phyloP scores from a whole-genome alignment of 352 stramenopile species.

The Globisporangium sylvaticum region DNA sequence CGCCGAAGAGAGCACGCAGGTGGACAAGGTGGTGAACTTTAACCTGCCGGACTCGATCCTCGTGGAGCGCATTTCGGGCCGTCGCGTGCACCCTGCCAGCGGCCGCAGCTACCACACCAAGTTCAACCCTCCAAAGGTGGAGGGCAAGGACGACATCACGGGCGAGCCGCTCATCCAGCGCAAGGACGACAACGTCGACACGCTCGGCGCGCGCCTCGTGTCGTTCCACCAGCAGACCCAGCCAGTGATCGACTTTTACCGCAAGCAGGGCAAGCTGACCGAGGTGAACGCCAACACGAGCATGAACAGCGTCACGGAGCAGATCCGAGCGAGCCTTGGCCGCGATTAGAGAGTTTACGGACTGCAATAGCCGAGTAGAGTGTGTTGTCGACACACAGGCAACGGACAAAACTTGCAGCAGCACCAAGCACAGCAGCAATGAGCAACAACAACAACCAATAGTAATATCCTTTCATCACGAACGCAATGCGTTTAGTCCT shows the following conservation, averaged over 20 bases:
- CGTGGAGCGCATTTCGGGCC: slow-evolving; percentile 95
- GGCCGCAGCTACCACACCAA: slow-evolving; percentile 97
- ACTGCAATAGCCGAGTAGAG: neutral
- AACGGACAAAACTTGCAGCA: neutral
- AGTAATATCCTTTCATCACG: neutral
- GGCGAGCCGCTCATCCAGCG: slow-evolving; percentile 96
- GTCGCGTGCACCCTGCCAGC: slow-evolving; percentile 93
- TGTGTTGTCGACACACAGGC: neutral
- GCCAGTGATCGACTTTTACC: slow-evolving; percentile 93
- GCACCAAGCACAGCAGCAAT: neutral
- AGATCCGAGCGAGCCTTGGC: slow-evolving; percentile 77
- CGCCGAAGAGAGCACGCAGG: slow-evolving; percentile 76
- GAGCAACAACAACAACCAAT: neutral
- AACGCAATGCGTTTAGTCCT: too few relatives aligned
- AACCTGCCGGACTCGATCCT: slow-evolving; percentile 94
- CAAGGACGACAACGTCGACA: slow-evolving; percentile 95
- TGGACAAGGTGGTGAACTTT: slow-evolving; percentile 94
- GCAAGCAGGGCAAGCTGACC: slow-evolving; percentile 77
- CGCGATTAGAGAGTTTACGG: slow-evolving; percentile 44
- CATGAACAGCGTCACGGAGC: slow-evolving; percentile 78
- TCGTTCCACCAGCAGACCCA: slow-evolving; percentile 97
- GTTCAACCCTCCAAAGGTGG: slow-evolving; percentile 94
- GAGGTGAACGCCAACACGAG: slow-evolving; percentile 90
- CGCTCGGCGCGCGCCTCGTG: slow-evolving; percentile 89
- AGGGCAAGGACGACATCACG: slow-evolving; percentile 91